Conservation (phyloP, 2,329 filamentous ascomycete species). For the Pseudogymnoascus sp. region DNA sequence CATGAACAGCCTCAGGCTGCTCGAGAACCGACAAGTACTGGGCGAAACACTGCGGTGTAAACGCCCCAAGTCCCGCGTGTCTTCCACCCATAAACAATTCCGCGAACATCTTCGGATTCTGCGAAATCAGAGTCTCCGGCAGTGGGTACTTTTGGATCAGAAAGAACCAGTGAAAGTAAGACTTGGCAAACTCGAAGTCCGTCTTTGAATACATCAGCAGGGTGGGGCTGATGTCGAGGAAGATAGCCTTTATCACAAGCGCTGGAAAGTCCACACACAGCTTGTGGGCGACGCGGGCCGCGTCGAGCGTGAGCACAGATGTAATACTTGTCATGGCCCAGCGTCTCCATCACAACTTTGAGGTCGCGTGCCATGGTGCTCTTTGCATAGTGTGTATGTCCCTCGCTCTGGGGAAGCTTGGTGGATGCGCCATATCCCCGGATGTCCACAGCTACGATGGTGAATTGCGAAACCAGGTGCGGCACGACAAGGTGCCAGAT, state of each 20-base stretch:
- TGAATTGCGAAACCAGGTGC: constrained; percentile 35
- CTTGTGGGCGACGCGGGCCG: constrained; percentile 48
- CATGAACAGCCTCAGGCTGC: constrained; percentile 35
- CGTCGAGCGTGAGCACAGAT: constrained; percentile 53
- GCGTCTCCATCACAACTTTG: constrained; percentile 38
- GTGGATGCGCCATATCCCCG: constrained; percentile 47
- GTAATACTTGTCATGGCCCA: constrained; percentile 37
- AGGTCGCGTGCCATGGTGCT: constrained; percentile 44
- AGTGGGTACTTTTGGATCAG: constrained; percentile 47
- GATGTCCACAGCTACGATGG: constrained; percentile 41
- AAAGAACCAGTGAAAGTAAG: constrained; percentile 56
- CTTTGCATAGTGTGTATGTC: constrained; percentile 36
- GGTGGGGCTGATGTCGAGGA: constrained; percentile 50
- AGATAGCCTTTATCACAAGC: constrained; percentile 31
- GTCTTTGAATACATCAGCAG: constrained; percentile 45
- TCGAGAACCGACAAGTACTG: constrained; percentile 27
- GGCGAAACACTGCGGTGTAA: constrained; percentile 35
- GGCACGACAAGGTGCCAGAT: constrained; percentile 46
- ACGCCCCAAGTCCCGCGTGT: constrained; percentile 30
- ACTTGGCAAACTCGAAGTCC: constrained; percentile 37
- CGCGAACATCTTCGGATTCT: constrained; percentile 34
- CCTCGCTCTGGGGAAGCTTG: constrained; percentile 31
- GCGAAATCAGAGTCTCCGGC: constrained; percentile 41
- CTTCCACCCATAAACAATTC: constrained; percentile 30
- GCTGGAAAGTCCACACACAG: constrained; percentile 41